Evolutionary conservation across 2,329 filamentous ascomycete genomes (phyloP), one percentile per base, ranked within the genome.

Genomic region (Fusarium sp.): DNA sequence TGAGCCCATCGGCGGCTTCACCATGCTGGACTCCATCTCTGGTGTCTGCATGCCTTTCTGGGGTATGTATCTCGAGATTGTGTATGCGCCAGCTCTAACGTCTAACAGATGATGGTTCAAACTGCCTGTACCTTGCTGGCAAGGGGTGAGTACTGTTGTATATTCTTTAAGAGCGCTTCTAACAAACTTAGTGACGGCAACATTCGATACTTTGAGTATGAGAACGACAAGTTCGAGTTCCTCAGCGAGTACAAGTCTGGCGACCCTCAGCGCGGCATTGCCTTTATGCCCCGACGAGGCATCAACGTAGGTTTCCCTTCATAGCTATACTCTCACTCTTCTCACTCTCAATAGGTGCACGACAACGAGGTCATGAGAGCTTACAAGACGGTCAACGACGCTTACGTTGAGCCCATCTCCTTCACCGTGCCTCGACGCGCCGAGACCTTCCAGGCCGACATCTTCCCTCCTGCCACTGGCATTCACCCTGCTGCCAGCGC

Each of bases 21-120:
- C 90, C 79, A 93, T 94, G 77, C 89, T 99, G 58, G 97, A 99
- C 85, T 97, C 95, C 56, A 98, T 98, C 80, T 98, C 96, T 54
- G 97, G 97, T 82, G 95, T 99, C 69, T 97, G 95, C 89, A 98
- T 99, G 94, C 97, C 97, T 35, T 98, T 99, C 90, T 99, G 97
- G 97, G 97, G 89, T 91, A 82, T 75, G 86, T 79, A 58, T 38
- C 22, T 40, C 37, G 14, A 1, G 14, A 37, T 59, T n/a, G 12
- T 6, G 32, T n/a, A 25, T 43, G 25, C 57, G 47, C 38, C 32
- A 56, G 63, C 33, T 52, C 77, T 82, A 71, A 83, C 74, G 33
- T n/a, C 8, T 62, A 52, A 54, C 64, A 91, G 89, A 99, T 82
- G 96, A 98, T 70, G 95, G 95, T 70, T 98, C 94, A 62, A 95